These are phyloP conservation scores for Helotiales sp. DNA, from an alignment of 2,329 filamentous ascomycete species.

Conservation along the genomic window DNA sequence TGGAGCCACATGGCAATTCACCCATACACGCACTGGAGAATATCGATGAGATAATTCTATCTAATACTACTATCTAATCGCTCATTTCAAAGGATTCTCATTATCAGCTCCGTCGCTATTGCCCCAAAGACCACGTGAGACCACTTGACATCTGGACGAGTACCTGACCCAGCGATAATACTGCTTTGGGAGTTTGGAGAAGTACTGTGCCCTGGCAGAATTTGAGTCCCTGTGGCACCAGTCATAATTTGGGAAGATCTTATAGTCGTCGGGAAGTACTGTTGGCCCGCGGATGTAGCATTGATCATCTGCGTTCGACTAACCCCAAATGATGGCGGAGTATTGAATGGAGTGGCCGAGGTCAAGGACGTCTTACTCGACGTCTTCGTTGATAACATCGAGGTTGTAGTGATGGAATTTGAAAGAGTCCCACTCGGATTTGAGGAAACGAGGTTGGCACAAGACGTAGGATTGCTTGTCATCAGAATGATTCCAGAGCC, in stretches of 20 bases:
- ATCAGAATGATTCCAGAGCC: slow-evolving; percentile 25
- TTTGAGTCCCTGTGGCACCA: slow-evolving; percentile 15
- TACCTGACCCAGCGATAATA: slow-evolving; percentile 15
- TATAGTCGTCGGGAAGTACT: slow-evolving; percentile 11
- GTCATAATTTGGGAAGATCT: slow-evolving; percentile 19
- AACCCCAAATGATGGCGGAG: slow-evolving; percentile 20
- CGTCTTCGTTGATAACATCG: too few species aligned
- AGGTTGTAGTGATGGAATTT: too few species aligned
- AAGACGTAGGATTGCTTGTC: slow-evolving; percentile 22
- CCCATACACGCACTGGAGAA: slow-evolving; percentile 10
- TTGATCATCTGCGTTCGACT: slow-evolving; percentile 26
- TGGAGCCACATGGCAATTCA: slow-evolving; percentile 15
- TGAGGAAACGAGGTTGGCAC: slow-evolving; percentile 6
- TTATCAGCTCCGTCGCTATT: slow-evolving; percentile 11
- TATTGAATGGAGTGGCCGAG: slow-evolving; percentile 15
- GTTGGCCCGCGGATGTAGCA: slow-evolving; percentile 15
- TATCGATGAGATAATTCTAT: slow-evolving; percentile 23
- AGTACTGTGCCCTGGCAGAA: slow-evolving; percentile 13
- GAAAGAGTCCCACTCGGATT: neutral
- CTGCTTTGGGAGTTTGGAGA: neutral
- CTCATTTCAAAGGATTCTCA: slow-evolving; percentile 21
- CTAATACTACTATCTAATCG: slow-evolving; percentile 25
- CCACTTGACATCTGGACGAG: slow-evolving; percentile 11
- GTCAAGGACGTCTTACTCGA: neutral
- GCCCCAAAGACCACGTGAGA: slow-evolving; percentile 21